Evolutionary conservation across 2,329 filamentous ascomycete genomes (phyloP).

Genomic region (Aspergillus puulaauensis): DNA sequence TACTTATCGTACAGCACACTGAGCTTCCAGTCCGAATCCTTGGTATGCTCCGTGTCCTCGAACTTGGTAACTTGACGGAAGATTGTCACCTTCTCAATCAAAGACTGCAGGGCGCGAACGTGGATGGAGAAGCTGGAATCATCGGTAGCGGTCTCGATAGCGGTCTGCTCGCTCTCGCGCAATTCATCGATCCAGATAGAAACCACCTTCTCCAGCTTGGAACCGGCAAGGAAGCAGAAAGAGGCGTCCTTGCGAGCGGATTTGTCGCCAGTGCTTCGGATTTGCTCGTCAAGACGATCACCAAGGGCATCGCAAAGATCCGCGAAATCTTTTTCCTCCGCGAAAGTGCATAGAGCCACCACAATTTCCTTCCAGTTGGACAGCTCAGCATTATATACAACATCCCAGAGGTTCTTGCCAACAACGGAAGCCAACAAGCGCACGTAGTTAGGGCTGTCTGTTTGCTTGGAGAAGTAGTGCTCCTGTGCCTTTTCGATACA

Average conservation of each 20-base stretch:
- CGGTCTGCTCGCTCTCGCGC: conserved; percentile 75
- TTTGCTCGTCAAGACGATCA: conserved; percentile 77
- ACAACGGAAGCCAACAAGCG: conserved; percentile 88
- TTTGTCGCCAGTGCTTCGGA: conserved; percentile 55
- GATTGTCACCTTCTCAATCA: conserved; percentile 97
- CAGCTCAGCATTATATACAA: conserved; percentile 93
- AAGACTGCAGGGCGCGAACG: conserved; percentile 80
- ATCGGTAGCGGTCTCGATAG: conserved; percentile 65
- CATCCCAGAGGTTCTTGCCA: conserved; percentile 95
- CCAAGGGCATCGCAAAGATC: conserved; percentile 94
- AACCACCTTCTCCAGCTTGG: conserved; percentile 96
- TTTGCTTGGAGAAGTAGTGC: conserved; percentile 82
- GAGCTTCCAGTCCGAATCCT: conserved; percentile 84
- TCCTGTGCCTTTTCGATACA: conserved; percentile 92
- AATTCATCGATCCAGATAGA: conserved; percentile 91
- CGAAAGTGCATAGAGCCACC: conserved; percentile 93
- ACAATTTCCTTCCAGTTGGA: conserved; percentile 96
- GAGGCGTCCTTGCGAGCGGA: conserved; percentile 78
- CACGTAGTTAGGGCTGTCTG: conserved; percentile 83
- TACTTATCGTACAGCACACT: conserved; percentile 89
- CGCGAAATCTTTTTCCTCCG: conserved; percentile 84
- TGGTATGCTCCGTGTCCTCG: conserved; percentile 70
- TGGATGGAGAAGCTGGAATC: conserved; percentile 91
- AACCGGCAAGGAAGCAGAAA: conserved; percentile 94
- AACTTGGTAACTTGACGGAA: conserved; percentile 95